Conservation (phyloP, 1,139 yeast species). For the Suhomyces panamericanus region DNA sequence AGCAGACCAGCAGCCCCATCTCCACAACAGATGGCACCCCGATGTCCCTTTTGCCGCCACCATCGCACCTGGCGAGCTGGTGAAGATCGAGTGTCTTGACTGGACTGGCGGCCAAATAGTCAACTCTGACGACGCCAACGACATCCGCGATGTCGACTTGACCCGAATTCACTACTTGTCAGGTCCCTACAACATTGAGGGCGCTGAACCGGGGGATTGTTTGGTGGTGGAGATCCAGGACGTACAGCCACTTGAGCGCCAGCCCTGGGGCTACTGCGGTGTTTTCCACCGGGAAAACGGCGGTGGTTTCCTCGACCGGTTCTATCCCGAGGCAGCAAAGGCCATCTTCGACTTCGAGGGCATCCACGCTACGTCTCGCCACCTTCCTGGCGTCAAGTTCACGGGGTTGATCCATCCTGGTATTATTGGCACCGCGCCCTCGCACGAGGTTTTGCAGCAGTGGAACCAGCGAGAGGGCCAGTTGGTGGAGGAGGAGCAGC, state of each 20-base stretch:
- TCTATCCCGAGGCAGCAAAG: conserved; percentile 51
- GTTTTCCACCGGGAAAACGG: conserved; percentile 49
- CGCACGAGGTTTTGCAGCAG: conserved; percentile 37
- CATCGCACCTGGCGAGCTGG: conserved; percentile 42
- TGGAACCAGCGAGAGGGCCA: conserved; percentile 46
- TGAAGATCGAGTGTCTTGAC: conserved; percentile 50
- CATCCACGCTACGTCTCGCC: conserved; percentile 47
- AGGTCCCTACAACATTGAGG: conserved; percentile 48
- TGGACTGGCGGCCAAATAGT: conserved; percentile 55
- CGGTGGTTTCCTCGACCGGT: conserved; percentile 49
- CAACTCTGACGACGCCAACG: conserved; percentile 50
- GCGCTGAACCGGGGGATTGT: conserved; percentile 50
- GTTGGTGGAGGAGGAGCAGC: conserved; percentile 32
- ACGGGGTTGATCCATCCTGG: conserved; percentile 50
- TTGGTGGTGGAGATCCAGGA: conserved; percentile 50
- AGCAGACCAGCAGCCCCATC: conserved; percentile 45
- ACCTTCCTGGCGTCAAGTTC: conserved; percentile 48
- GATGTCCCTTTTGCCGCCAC: conserved; percentile 43
- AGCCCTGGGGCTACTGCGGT: conserved; percentile 55
- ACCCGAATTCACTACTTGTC: conserved; percentile 47
- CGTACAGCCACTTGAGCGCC: conserved; percentile 51
- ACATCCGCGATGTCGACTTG: conserved; percentile 43
- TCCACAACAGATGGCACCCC: conserved; percentile 56
- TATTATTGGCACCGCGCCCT: conserved; percentile 51
- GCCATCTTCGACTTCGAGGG: conserved; percentile 55